Conservation (phyloP, 495 filamentous ascomycete genomes). For the Hypoxylon lenormandii region DNA sequence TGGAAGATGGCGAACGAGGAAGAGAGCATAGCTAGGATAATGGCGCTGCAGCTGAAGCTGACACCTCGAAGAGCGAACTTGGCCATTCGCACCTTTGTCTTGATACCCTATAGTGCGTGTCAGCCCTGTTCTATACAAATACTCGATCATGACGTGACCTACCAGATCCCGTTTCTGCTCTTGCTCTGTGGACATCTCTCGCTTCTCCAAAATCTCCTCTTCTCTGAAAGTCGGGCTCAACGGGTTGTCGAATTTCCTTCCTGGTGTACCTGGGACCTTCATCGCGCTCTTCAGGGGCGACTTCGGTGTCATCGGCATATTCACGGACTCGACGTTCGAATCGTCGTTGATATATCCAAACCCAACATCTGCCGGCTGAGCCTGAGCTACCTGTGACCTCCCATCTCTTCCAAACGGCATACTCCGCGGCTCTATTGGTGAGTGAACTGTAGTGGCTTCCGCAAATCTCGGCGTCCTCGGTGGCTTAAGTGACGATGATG, state of each 20-base stretch:
- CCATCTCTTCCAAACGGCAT: constrained; percentile 76
- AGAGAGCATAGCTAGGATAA: constrained; percentile 87
- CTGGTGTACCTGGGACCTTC: constrained; percentile 83
- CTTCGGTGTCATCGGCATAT: constrained; percentile 71
- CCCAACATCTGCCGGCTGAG: constrained; percentile 84
- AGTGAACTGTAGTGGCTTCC: constrained; percentile 88
- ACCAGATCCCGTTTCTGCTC: constrained; percentile 87
- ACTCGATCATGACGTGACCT: constrained; percentile 51
- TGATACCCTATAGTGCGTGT: constrained; percentile 77
- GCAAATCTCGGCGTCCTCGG: constrained; percentile 88
- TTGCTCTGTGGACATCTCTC: constrained; percentile 80
- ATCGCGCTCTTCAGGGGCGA: constrained; percentile 87
- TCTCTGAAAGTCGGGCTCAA: constrained; percentile 90
- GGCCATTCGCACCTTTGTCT: constrained; percentile 89
- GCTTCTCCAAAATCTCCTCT: constrained; percentile 83
- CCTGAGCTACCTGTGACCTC: constrained; percentile 67
- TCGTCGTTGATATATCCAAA: constrained; percentile 85
- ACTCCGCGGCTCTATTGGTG: constrained; percentile 74
- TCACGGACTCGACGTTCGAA: constrained; percentile 62
- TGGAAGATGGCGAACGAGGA: constrained; percentile 90
- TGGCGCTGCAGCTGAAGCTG: constrained; percentile 95
- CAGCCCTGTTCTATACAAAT: constrained; percentile 41
- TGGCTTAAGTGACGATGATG: constrained; percentile 74
- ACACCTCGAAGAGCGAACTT: constrained; percentile 93
- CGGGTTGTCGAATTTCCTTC: constrained; percentile 70